Evolutionary conservation across 73 alveolate genomes (phyloP), one percentile per base, ranked within the genome.

Genomic region (Stentor coeruleus): DNA sequence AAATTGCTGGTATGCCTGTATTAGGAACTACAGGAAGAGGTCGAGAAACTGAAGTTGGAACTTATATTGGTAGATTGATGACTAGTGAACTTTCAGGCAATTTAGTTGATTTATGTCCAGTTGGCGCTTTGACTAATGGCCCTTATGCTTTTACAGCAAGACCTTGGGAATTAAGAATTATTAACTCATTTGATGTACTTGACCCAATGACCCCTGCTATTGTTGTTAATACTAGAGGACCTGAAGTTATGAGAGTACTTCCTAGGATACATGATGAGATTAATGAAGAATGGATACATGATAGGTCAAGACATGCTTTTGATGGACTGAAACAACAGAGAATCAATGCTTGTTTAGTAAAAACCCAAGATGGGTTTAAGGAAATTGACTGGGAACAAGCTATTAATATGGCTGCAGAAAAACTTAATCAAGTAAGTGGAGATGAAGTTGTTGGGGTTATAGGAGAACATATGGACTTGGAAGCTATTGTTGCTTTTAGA

Each of bases 101-200:
- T 81, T 91, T 91, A 20, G 97, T 86, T 55, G 98, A 94, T 85
- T 86, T 94, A 35, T 94, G 98, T 90, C 98, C 98, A 31, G 98
- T 94, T 42, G 98, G 98, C 36, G 98, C 98, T 38, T 87, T 94
- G 28, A 92, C 95, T 55, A 91, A 94, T 82, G 85, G 77, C 6
- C 98, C 98, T 0, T 94, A 94, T 72, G 90, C 97, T 3, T 94
- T 92, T 86, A 80, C 92, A 28, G 95, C 97, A 3, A 86, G 97
- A 80, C 97, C 97, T 40, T 92, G 98, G 98, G 98, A 94, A 91
- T 91, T 94, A 35, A 94, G 91, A 81, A 81, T 93, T 33, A 81
- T 81, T 76, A 90, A 92, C 86, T 59, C 95, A 35, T 79, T 88
- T 77, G 98, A 94, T 87, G 96, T 92, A n/a, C 83, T 90, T 74